Conservation (phyloP, 805 yeast species). For the Cyberlindnera xishuangbannaensis region DNA sequence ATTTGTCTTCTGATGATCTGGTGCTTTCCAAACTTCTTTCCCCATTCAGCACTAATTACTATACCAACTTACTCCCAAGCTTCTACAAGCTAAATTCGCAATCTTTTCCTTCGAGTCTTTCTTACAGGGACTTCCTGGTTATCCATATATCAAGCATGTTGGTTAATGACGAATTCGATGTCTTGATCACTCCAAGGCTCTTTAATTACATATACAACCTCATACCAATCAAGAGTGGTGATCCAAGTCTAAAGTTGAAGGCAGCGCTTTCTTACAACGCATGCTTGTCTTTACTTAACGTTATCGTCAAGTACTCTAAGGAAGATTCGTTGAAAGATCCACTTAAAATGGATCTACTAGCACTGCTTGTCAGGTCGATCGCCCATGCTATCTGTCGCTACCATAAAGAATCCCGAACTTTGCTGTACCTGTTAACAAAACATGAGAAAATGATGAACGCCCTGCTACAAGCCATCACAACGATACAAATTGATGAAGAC, state of each 20-base stretch:
- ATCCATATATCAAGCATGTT: conserved; percentile 45
- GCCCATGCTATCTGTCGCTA: conserved; percentile 45
- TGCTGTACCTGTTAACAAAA: conserved; percentile 43
- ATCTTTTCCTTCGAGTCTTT: conserved; percentile 32
- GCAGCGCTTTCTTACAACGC: conserved; percentile 44
- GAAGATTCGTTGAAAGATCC: conserved; percentile 25
- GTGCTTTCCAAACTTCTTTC: conserved; percentile 36
- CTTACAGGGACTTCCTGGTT: conserved; percentile 60
- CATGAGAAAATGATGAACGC: conserved; percentile 27
- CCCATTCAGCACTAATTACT: conserved; percentile 38
- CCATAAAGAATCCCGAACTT: conserved; percentile 47
- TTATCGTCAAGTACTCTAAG: conserved; percentile 27
- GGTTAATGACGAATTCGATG: conserved; percentile 28
- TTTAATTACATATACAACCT: conserved; percentile 60
- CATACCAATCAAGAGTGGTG: conserved; percentile 36
- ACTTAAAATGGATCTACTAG: conserved; percentile 48
- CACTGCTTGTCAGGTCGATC: conserved; percentile 52
- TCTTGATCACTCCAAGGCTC: conserved; percentile 39
- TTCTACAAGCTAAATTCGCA: conserved; percentile 38
- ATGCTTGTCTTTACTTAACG: conserved; percentile 38
- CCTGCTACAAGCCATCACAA: conserved; percentile 8
- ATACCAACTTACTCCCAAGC: conserved; percentile 46
- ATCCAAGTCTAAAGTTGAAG: conserved; percentile 27
- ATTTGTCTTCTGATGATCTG: conserved; percentile 37
- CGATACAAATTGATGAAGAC: conserved; percentile 1